Evolutionary conservation across 2,329 filamentous ascomycete genomes (phyloP).

Genomic region (Colletotrichum destructivum): DNA sequence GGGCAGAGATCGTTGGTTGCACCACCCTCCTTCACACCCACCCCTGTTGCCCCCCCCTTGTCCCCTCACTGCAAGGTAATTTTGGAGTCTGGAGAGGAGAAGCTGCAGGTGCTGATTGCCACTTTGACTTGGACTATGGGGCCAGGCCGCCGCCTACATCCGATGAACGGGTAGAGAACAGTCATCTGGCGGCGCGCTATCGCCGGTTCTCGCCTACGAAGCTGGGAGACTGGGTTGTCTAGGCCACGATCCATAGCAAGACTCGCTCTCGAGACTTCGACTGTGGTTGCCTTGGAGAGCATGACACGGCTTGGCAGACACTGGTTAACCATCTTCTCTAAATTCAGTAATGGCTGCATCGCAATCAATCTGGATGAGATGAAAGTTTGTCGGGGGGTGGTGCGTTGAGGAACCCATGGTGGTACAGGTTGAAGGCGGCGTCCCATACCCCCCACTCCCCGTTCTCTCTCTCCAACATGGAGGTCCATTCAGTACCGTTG

Average conservation of each 20-base stretch:
- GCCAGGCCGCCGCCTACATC: slow-evolving; percentile 23
- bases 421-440: neutral
- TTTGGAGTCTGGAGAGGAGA: neutral
- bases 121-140: slow-evolving; percentile 17
- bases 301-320: slow-evolving; percentile 29
- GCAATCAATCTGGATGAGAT: slow-evolving; percentile 26
- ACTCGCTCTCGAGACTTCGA: neutral
- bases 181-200: neutral
- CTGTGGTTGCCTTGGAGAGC: slow-evolving; percentile 6
- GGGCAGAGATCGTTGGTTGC: slow-evolving; percentile 37
- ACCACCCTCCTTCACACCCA: slow-evolving; percentile 24
- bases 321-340: neutral
- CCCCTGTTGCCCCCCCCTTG: slow-evolving; percentile 11
- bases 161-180: slow-evolving; percentile 7
- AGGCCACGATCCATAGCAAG: neutral
- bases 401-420: slow-evolving; percentile 6
- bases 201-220: slow-evolving; percentile 22
- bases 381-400: neutral
- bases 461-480: slow-evolving; percentile 9
- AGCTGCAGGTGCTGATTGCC: slow-evolving; percentile 22
- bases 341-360: slow-evolving; percentile 26
- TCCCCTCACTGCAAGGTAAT: slow-evolving; percentile 6
- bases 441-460: neutral
- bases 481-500: neutral
- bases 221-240: neutral